These are phyloP conservation scores for Hyaloscypha bicolor DNA, from an alignment of 495 filamentous ascomycete species.

Conservation along the genomic window DNA sequence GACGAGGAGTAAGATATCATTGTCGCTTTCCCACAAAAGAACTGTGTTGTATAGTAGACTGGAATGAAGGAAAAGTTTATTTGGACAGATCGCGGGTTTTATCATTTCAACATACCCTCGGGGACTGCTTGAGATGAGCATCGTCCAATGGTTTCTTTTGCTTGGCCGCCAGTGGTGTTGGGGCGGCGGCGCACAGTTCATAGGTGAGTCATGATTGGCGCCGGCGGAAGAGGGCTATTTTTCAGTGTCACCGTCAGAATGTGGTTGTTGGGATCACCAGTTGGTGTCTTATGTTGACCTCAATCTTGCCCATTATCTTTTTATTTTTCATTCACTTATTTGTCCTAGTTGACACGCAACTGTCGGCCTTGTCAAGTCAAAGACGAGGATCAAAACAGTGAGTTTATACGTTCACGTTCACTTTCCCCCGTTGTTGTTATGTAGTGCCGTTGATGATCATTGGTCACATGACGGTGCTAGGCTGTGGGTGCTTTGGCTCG, in stretches of 20 bases:
- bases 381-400: background rate
- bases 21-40: constrained; percentile 16
- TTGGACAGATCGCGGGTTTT: constrained; percentile 19
- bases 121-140: constrained; percentile 4
- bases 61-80: constrained; percentile 29
- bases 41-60: constrained; percentile 33
- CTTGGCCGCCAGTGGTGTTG: constrained; percentile 32
- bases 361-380: background rate
- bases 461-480: constrained; percentile 8
- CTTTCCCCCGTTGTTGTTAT: background rate
- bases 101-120: constrained; percentile 2
- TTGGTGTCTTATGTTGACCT: background rate
- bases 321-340: constrained; percentile 25
- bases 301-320: background rate
- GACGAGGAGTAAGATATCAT: constrained; percentile 34
- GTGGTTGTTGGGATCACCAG: background rate
- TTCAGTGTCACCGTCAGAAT: background rate
- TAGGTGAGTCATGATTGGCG: constrained; percentile 25
- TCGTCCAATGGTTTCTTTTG: constrained; percentile 20
- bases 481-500: constrained; percentile 9
- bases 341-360: constrained; percentile 10
- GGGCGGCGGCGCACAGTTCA: background rate
- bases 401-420: no score
- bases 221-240: constrained; percentile 1
- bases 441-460: background rate